Percentiles rank a stretch among this genome's conserved stretches.
Conservation (phyloP, 2,329 filamentous ascomycete genomes). For the Neofusicoccum cordaticola region DNA sequence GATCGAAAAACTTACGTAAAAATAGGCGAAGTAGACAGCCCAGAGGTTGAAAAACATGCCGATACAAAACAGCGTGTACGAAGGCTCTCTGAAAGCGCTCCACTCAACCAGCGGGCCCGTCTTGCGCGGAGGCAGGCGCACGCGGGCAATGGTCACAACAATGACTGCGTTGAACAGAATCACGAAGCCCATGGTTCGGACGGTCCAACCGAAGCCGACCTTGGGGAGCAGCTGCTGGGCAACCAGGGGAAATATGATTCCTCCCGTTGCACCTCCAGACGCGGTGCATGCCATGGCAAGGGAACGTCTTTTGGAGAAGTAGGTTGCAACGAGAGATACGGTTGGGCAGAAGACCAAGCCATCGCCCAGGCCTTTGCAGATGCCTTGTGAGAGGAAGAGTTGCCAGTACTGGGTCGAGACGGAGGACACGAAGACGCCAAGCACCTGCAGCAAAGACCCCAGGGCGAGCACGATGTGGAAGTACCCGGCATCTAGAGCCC, state of each 20-base stretch:
- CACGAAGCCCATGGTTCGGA: slow-evolving; percentile 60
- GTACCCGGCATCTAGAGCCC: slow-evolving; percentile 43
- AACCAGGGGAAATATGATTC: slow-evolving; percentile 60
- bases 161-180: slow-evolving; percentile 50
- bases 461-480: slow-evolving; percentile 29
- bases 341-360: slow-evolving; percentile 34
- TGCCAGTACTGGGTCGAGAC: slow-evolving; percentile 48
- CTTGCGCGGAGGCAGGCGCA: slow-evolving; percentile 43
- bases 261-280: slow-evolving; percentile 60
- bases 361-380: slow-evolving; percentile 32
- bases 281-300: slow-evolving; percentile 61
- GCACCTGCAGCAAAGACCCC: slow-evolving; percentile 36
- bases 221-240: slow-evolving; percentile 53
- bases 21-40: slow-evolving; percentile 56
- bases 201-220: slow-evolving; percentile 65
- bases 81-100: slow-evolving; percentile 32
- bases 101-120: slow-evolving; percentile 32
- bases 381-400: slow-evolving; percentile 34
- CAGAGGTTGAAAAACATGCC: slow-evolving; percentile 46
- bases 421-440: slow-evolving; percentile 46
- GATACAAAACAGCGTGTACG: slow-evolving; percentile 48
- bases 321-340: slow-evolving; percentile 44
- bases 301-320: slow-evolving; percentile 56
- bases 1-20: slow-evolving; percentile 41
- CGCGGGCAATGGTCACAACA: slow-evolving; percentile 30